These are phyloP conservation scores for Cinnamomum micranthum DNA, from an alignment of 164 flowering plant species.

Conservation along the genomic window DNA sequence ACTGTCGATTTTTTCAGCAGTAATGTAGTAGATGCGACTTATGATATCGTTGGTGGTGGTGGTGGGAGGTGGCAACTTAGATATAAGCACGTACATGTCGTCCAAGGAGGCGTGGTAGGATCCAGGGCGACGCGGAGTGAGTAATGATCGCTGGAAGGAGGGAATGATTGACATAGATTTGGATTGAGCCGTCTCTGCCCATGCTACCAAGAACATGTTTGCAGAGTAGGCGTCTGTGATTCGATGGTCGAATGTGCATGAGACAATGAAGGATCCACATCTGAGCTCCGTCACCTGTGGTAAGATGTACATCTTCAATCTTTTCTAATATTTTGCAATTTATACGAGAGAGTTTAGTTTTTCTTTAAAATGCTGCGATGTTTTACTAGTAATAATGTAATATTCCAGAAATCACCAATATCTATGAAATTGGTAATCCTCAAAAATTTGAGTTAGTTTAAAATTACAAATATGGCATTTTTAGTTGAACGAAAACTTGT, in stretches of 20 bases:
- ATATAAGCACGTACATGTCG: constrained; percentile 6
- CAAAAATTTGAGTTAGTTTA: too few species aligned
- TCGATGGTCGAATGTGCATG: constrained; percentile 53
- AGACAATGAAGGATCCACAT: constrained; percentile 53
- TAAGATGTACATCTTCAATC: too few species aligned
- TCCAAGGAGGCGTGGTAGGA: constrained; percentile 7
- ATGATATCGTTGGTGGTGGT: neutral
- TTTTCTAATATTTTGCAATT: too few species aligned
- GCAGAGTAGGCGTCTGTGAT: constrained; percentile 55
- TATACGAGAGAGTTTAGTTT: too few species aligned
- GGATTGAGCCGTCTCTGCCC: constrained; percentile 37
- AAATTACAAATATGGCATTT: too few species aligned
- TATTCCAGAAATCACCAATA: too few species aligned
- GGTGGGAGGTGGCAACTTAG: constrained; percentile 3
- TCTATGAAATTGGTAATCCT: too few species aligned
- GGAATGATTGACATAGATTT: constrained; percentile 14
- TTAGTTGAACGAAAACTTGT: too few species aligned
- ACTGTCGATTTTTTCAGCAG: neutral
- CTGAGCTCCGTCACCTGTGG: constrained; percentile 34
- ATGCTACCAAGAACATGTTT: constrained; percentile 46
- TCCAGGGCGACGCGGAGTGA: constrained; percentile 13
- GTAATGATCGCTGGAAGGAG: constrained; percentile 15
- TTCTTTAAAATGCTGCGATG: too few species aligned
- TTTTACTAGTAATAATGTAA: too few species aligned
- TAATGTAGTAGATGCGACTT: constrained; percentile 16